phyloP scores from a whole-genome alignment of 192 early-diverging fungal species.

The Coemansia sp. region DNA sequence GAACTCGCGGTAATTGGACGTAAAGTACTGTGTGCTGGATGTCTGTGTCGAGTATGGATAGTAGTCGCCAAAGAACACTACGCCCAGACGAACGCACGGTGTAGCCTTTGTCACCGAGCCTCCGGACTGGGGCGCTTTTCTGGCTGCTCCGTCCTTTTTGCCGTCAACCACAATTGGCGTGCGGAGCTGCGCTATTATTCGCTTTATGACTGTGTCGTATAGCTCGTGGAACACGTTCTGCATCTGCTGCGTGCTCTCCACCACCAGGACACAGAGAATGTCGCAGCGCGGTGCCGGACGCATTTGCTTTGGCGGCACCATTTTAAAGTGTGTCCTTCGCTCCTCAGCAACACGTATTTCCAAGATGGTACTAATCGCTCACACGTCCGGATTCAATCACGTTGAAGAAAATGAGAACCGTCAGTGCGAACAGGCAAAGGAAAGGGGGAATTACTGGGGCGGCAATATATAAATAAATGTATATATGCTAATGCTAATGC shows the following conservation, averaged over 20 bases:
- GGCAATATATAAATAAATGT: too few species aligned
- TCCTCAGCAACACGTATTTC: background rate
- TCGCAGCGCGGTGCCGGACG: slow-evolving; percentile 50
- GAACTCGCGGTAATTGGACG: slow-evolving; percentile 56
- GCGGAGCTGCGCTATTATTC: slow-evolving; percentile 49
- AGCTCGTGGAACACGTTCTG: slow-evolving; percentile 44
- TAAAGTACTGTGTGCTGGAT: slow-evolving; percentile 54
- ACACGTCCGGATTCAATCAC: too few species aligned
- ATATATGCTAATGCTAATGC: too few species aligned
- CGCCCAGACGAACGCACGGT: slow-evolving; percentile 51
- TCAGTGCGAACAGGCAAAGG: too few species aligned
- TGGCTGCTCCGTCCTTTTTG: slow-evolving; percentile 18
- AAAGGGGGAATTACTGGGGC: too few species aligned
- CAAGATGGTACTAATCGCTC: background rate
- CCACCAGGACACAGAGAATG: slow-evolving; percentile 53
- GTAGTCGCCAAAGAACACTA: slow-evolving; percentile 56
- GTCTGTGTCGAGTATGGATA: slow-evolving; percentile 50
- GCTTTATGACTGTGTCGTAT: slow-evolving; percentile 46
- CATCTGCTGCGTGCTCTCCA: slow-evolving; percentile 54
- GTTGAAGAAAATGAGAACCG: too few species aligned
- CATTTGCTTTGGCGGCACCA: slow-evolving; percentile 50
- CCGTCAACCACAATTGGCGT: slow-evolving; percentile 37
- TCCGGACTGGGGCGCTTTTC: background rate
- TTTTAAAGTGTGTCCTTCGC: background rate
- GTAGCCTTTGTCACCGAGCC: slow-evolving; percentile 42